Conservation (phyloP, 2,329 filamentous ascomycete genomes). For the Raffaelea albimanens region DNA sequence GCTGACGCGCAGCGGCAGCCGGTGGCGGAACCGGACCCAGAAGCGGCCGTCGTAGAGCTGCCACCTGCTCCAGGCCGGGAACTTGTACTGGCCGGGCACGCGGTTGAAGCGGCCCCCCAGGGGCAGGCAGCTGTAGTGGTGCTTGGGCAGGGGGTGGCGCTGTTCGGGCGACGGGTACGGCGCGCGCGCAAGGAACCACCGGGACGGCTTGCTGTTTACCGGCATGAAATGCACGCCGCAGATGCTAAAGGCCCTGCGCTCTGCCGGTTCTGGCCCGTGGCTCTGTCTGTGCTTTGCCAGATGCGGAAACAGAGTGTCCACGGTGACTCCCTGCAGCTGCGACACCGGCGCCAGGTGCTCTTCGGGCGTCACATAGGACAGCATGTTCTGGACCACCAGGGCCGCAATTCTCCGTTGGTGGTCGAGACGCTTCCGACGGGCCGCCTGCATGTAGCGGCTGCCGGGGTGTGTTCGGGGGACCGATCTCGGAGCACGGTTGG, state of each 20-base stretch:
- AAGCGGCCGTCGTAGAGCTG: conserved; percentile 50
- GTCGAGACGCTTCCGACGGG: conserved; percentile 16
- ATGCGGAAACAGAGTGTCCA: conserved; percentile 39
- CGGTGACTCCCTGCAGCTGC: conserved; percentile 31
- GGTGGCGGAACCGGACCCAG: conserved; percentile 43
- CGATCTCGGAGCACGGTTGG: neutral
- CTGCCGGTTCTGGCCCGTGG: neutral
- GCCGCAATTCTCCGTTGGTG: conserved; percentile 35
- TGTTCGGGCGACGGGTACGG: conserved; percentile 18
- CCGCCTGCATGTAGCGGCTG: conserved; percentile 11
- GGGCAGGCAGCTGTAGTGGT: conserved; percentile 11
- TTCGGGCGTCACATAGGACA: conserved; percentile 42
- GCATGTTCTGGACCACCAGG: conserved; percentile 35
- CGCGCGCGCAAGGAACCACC: conserved; percentile 10
- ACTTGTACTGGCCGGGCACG: conserved; percentile 14
- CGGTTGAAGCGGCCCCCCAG: conserved; percentile 8
- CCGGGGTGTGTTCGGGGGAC: conserved; percentile 8
- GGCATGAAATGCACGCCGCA: conserved; percentile 38
- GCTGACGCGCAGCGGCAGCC: conserved; percentile 29
- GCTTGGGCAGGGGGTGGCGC: conserved; percentile 29
- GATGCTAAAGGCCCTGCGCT: conserved; percentile 30
- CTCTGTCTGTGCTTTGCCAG: conserved; percentile 21
- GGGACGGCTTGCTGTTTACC: no score
- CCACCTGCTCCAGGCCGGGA: conserved; percentile 23
- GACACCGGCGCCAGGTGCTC: conserved; percentile 29